A percentile compares a stretch with the other conserved stretches of the same genome.
phyloP scores from a whole-genome alignment of 1,284 basidiomycete species.

The Marasmius sp. region DNA sequence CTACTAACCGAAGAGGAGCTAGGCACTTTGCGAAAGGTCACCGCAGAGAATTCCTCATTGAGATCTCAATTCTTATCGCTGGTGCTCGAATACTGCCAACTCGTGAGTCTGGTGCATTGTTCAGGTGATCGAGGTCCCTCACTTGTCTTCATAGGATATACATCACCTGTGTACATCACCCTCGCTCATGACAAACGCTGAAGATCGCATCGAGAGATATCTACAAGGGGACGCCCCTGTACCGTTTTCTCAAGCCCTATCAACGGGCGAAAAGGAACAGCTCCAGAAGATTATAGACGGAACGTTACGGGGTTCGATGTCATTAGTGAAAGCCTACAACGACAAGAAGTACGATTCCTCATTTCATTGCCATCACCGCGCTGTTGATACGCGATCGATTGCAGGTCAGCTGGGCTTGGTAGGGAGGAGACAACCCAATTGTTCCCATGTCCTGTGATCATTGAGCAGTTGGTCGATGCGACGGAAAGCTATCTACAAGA shows the following conservation, averaged over 20 bases:
- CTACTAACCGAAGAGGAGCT: neutral
- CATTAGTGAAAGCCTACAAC: conserved; percentile 26
- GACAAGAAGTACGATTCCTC: conserved; percentile 20
- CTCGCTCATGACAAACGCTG: conserved; percentile 30
- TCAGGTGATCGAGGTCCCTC: neutral
- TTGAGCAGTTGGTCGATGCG: neutral
- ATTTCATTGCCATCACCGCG: too few species aligned
- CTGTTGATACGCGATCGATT: too few species aligned
- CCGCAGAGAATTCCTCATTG: neutral
- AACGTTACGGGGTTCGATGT: conserved; percentile 19
- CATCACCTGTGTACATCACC: conserved; percentile 34
- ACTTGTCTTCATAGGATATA: conserved; percentile 32
- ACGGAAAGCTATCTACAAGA: conserved; percentile 2
- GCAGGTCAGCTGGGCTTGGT: conserved; percentile 1
- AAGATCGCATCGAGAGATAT: conserved; percentile 40
- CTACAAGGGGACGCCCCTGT: conserved; percentile 28
- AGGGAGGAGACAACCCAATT: conserved; percentile 13
- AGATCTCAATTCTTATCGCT: neutral
- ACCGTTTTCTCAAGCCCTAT: conserved; percentile 31
- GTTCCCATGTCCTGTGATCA: neutral
- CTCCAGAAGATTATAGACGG: conserved; percentile 22
- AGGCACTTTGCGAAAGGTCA: neutral
- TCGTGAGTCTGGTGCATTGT: neutral
- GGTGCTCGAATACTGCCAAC: neutral
- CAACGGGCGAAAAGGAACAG: conserved; percentile 24